Evolutionary conservation across 805 yeast genomes (phyloP).

Genomic region (Candida hispaniensis): DNA sequence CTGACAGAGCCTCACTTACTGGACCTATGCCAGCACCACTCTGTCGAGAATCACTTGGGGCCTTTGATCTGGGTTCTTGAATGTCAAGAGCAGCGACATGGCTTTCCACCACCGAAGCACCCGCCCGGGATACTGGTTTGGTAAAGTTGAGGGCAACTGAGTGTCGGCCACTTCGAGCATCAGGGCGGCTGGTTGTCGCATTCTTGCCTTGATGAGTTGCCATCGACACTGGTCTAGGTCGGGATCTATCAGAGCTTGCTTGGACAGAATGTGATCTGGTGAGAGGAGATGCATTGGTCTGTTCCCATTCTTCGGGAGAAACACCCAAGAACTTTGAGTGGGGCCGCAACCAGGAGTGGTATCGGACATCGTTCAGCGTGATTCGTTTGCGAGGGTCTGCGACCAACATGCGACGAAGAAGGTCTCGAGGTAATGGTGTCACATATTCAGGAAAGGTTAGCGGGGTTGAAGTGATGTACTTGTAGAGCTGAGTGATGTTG

Average conservation of each 20-base stretch:
- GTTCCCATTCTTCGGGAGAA: constrained; percentile 87
- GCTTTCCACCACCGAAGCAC: not conserved
- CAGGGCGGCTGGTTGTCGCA: too few species aligned
- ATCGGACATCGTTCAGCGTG: constrained; percentile 53
- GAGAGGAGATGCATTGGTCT: constrained; percentile 21
- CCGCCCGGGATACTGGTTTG: too few species aligned
- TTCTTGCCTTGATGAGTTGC: too few species aligned
- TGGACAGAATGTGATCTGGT: constrained; percentile 24
- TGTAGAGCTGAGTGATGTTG: constrained; percentile 81
- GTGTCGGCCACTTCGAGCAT: too few species aligned
- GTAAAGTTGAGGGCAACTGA: too few species aligned
- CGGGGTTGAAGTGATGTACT: constrained; percentile 83
- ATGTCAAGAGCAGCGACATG: constrained; percentile 7
- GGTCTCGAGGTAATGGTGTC: constrained; percentile 81
- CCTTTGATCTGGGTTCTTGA: too few species aligned
- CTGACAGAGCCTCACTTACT: too few species aligned
- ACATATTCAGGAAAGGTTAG: constrained; percentile 92
- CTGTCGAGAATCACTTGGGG: too few species aligned
- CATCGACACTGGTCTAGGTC: too few species aligned
- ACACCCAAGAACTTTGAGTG: constrained; percentile 74
- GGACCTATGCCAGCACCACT: too few species aligned
- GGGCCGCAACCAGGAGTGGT: constrained; percentile 83
- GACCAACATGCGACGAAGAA: constrained; percentile 68
- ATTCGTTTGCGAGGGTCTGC: constrained; percentile 76
- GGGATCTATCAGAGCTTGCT: constrained; percentile 18